Percentiles rank a stretch among this genome's conserved stretches.
Conservation (phyloP, 2,329 filamentous ascomycete genomes). For the Aaosphaeria arxii region DNA sequence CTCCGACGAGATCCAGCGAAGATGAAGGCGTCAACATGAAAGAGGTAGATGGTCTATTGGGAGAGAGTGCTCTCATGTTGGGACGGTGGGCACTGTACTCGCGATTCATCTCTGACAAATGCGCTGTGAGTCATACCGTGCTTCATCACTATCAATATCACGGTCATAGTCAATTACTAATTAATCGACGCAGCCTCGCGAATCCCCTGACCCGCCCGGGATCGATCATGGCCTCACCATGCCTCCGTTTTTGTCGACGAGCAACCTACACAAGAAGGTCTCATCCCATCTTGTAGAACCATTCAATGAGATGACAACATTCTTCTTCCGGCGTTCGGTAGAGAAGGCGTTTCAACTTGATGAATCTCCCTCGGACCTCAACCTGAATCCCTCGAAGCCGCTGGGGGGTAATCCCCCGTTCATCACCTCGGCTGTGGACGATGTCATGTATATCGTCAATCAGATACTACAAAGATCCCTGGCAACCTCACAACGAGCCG, state of each 20-base stretch:
- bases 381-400: constrained; percentile 68
- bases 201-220: constrained; percentile 50
- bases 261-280: constrained; percentile 77
- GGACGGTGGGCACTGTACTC: constrained; percentile 90
- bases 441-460: constrained; percentile 99
- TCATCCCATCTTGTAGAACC: constrained; percentile 69
- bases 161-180: neutral
- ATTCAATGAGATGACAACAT: constrained; percentile 90
- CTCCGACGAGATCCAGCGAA: constrained; percentile 63
- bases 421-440: constrained; percentile 93
- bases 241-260: constrained; percentile 73
- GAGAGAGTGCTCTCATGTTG: constrained; percentile 88
- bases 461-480: constrained; percentile 83
- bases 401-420: constrained; percentile 79
- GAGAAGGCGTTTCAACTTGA: constrained; percentile 98
- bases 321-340: constrained; percentile 94
- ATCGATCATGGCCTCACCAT: constrained; percentile 58
- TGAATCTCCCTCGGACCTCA: constrained; percentile 77
- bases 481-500: constrained; percentile 76
- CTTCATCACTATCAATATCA: neutral
- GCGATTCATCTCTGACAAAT: constrained; percentile 84
- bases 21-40: constrained; percentile 97
- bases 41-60: constrained; percentile 83
- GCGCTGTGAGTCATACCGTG: constrained; percentile 55
- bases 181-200: constrained; percentile 23